These are phyloP conservation scores for Xylaria nigripes DNA, from an alignment of 495 filamentous ascomycete genomes.

Conservation along the genomic window DNA sequence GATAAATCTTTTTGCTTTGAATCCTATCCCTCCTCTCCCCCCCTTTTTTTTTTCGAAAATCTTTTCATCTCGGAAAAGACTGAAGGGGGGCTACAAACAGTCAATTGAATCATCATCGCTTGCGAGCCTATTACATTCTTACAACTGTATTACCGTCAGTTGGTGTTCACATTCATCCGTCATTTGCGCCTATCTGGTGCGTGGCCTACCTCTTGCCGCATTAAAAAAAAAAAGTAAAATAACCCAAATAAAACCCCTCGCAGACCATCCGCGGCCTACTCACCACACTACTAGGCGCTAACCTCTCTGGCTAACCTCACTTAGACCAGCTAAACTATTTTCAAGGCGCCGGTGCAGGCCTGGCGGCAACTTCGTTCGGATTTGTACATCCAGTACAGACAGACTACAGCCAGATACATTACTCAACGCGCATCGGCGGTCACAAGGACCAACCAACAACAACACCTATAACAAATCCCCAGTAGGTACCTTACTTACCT, in stretches of 20 bases:
- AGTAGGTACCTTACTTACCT: too few species aligned
- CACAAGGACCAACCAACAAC: neutral
- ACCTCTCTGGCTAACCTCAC: slow-evolving; percentile 11
- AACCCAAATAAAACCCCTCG: neutral
- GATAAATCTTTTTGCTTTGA: slow-evolving; percentile 13
- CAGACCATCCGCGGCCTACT: slow-evolving; percentile 5
- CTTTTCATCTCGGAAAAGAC: neutral
- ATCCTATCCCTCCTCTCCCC: slow-evolving; percentile 9
- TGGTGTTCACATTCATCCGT: neutral
- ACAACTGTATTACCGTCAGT: neutral
- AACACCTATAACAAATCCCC: too few species aligned
- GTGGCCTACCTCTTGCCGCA: slow-evolving; percentile 4
- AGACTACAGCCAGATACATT: neutral
- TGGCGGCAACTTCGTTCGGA: neutral
- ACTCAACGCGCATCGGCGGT: neutral
- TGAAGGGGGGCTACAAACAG: slow-evolving; percentile 3
- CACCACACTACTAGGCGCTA: slow-evolving; percentile 6
- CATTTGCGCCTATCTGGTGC: slow-evolving; percentile 8
- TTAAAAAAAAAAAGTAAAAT: neutral
- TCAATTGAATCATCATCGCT: slow-evolving; percentile 9
- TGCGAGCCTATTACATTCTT: neutral
- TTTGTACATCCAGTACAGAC: neutral
- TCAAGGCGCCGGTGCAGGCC: slow-evolving; percentile 11
- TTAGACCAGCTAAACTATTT: slow-evolving; percentile 14
- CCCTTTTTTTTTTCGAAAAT: slow-evolving; percentile 6